A percentile compares a stretch with the other conserved stretches of the same genome.
These are phyloP conservation scores for Saccharomyces cerevisiae DNA, from an alignment of 805 yeast species.

Conservation along the genomic window DNA sequence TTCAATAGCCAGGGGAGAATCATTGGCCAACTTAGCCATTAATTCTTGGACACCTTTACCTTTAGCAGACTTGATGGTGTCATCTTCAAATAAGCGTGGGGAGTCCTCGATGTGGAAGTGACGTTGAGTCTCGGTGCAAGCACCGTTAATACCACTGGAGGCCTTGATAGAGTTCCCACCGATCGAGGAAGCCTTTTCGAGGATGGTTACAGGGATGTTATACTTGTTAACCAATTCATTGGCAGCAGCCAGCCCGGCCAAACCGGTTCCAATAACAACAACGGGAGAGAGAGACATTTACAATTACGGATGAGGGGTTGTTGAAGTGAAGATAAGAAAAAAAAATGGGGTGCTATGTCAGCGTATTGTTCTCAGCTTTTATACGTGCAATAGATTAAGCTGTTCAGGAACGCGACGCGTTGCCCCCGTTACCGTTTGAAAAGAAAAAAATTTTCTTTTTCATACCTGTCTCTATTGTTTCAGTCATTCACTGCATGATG, in stretches of 20 bases:
- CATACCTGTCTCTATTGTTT: background rate
- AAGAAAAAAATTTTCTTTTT: background rate
- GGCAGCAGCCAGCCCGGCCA: constrained; percentile 46
- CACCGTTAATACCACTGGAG: constrained; percentile 64
- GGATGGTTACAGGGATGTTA: constrained; percentile 36
- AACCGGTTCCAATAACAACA: constrained; percentile 47
- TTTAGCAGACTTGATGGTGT: constrained; percentile 61
- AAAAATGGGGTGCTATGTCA: background rate
- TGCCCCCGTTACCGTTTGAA: background rate
- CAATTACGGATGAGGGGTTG: background rate
- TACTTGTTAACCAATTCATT: constrained; percentile 31
- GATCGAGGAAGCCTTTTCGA: constrained; percentile 41
- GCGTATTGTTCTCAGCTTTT: background rate
- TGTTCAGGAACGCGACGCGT: background rate
- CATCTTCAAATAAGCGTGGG: constrained; percentile 50
- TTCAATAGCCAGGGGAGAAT: constrained; percentile 58
- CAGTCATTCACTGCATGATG: background rate
- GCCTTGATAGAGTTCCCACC: constrained; percentile 60
- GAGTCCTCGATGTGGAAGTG: constrained; percentile 44
- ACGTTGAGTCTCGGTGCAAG: constrained; percentile 52
- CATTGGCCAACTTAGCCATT: constrained; percentile 50
- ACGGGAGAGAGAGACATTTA: constrained; percentile 20
- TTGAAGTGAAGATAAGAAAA: background rate
- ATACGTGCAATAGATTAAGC: background rate
- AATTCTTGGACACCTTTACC: constrained; percentile 49